A percentile compares a stretch with the other conserved stretches of the same genome.
Conservation (phyloP, 2,329 filamentous ascomycete species). For the Fusarium sp. region DNA sequence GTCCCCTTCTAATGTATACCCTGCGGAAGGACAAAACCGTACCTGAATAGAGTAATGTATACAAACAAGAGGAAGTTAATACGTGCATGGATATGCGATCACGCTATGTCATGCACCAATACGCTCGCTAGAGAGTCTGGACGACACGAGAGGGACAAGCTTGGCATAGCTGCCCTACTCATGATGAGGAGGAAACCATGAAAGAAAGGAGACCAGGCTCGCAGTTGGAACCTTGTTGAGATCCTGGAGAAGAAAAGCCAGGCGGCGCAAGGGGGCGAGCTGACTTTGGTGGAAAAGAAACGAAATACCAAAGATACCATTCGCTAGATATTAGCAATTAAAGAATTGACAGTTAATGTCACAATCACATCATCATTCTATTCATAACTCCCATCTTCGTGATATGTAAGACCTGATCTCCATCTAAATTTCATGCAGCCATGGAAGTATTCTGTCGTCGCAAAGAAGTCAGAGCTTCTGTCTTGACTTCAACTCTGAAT, state of each 20-base stretch:
- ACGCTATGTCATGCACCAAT: constrained; percentile 47
- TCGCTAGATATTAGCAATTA: constrained; percentile 53
- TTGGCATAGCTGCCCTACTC: constrained; percentile 28
- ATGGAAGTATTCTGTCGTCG: neutral
- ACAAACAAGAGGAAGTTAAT: constrained; percentile 52
- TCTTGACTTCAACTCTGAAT: neutral
- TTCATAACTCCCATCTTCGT: neutral
- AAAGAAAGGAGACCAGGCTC: constrained; percentile 25
- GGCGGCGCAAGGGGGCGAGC: constrained; percentile 37
- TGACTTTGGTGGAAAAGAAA: constrained; percentile 35
- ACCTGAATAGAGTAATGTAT: constrained; percentile 56
- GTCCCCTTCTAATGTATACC: constrained; percentile 47
- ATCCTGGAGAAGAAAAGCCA: constrained; percentile 37
- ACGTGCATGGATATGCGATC: constrained; percentile 47
- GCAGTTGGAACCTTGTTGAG: constrained; percentile 23
- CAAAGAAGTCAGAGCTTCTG: neutral
- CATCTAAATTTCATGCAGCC: neutral
- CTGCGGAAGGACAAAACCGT: constrained; percentile 38
- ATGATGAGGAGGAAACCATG: constrained; percentile 37
- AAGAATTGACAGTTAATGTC: constrained; percentile 41
- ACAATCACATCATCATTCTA: constrained; percentile 19
- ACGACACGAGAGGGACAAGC: constrained; percentile 21
- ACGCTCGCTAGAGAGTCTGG: constrained; percentile 50
- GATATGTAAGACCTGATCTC: neutral
- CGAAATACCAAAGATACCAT: constrained; percentile 54